These are phyloP conservation scores for Pseudocercospora musae DNA, from an alignment of 2,329 filamentous ascomycete species.

Conservation along the genomic window DNA sequence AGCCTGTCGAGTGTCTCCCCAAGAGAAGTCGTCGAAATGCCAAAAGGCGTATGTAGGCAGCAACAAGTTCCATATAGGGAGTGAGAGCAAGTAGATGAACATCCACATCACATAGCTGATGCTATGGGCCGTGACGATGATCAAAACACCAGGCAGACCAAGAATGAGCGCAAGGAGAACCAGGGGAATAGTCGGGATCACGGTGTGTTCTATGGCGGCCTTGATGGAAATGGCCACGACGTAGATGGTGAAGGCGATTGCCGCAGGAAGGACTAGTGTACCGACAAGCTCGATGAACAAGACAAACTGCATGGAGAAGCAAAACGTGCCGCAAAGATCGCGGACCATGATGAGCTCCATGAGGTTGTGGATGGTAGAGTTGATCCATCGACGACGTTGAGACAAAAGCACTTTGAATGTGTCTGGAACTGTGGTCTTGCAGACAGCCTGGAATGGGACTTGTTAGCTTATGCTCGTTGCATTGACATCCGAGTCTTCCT, in stretches of 20 bases:
- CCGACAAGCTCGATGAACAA: constrained; percentile 93
- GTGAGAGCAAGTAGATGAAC: constrained; percentile 87
- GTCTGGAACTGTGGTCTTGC: constrained; percentile 96
- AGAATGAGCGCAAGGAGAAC: constrained; percentile 86
- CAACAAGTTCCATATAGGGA: constrained; percentile 97
- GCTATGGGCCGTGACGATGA: constrained; percentile 89
- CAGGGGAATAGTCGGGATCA: constrained; percentile 81
- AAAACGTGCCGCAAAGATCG: constrained; percentile 97
- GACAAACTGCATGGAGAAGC: constrained; percentile 99
- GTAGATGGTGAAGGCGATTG: constrained; percentile 96
- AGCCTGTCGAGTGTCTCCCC: constrained; percentile 97
- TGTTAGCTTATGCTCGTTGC: neutral
- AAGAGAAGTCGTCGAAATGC: constrained; percentile 99
- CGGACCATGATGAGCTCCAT: constrained; percentile 96
- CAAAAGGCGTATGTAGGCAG: constrained; percentile 93
- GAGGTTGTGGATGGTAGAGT: constrained; percentile 96
- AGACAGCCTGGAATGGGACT: constrained; percentile 79
- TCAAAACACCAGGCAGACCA: constrained; percentile 86
- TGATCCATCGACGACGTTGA: constrained; percentile 96
- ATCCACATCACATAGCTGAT: constrained; percentile 94
- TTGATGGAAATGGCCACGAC: constrained; percentile 85
- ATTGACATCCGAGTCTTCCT: neutral
- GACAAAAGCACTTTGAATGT: constrained; percentile 88
- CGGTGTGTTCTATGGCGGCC: constrained; percentile 53
- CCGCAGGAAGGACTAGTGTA: constrained; percentile 89